Conservation (phyloP, 768 basidiomycete genomes). For the Phlegmacium glaucopus region DNA sequence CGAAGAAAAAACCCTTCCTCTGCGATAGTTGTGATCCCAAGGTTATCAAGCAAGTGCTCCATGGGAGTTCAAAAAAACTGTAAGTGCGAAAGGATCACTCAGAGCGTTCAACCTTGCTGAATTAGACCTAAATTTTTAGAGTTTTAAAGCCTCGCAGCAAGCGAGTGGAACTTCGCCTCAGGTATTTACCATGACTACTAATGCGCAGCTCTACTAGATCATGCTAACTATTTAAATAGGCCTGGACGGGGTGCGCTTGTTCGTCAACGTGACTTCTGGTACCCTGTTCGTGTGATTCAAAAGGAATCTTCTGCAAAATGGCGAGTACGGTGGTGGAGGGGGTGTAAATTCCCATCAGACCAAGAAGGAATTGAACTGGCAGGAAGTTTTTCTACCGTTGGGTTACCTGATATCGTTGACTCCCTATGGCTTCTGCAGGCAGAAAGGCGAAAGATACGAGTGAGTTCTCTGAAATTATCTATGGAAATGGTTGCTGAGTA, state of each 20-base stretch:
- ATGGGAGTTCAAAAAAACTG: no score
- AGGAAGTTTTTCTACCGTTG: not conserved
- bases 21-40: conserved; percentile 15
- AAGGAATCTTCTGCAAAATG: conserved; percentile 2
- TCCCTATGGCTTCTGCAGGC: conserved; percentile 14
- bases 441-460: conserved; percentile 10
- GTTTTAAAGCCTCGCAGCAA: no score
- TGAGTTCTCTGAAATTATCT: conserved; percentile 3
- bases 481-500: not conserved
- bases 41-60: no score
- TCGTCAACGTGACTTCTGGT: conserved; percentile 16
- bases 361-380: not conserved
- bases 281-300: conserved; percentile 21
- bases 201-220: no score
- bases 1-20: conserved; percentile 5
- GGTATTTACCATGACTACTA: no score
- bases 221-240: conserved; percentile 2
- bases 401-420: conserved; percentile 8
- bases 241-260: conserved; percentile 18
- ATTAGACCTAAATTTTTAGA: no score
- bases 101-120: no score
- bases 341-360: conserved; percentile 1
- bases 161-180: no score
- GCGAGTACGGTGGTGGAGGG: conserved; percentile 18
- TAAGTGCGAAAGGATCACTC: no score